Evolutionary conservation across 78 protist genomes (phyloP).

Genomic region (Dictyostelium intermedium): DNA sequence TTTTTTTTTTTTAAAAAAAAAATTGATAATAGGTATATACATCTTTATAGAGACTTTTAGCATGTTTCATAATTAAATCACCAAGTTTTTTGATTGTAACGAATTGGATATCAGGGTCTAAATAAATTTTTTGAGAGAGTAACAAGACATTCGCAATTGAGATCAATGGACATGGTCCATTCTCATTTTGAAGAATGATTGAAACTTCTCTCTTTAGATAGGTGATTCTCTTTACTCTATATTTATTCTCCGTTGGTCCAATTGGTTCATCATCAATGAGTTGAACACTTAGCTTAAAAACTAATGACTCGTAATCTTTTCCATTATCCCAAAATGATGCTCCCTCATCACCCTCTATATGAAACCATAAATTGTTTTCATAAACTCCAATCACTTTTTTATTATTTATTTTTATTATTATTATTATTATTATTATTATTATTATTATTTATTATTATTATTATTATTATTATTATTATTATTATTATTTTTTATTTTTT

Average conservation of each 20-base stretch:
- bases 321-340: constrained; percentile 80
- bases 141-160: constrained; percentile 70
- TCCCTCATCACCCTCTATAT: constrained; percentile 53
- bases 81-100: constrained; percentile 47
- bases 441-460: too few species aligned
- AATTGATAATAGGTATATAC: too few species aligned
- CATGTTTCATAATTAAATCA: constrained; percentile 64
- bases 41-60: constrained; percentile 32
- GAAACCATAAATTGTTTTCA: constrained; percentile 61
- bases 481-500: background rate
- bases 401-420: background rate
- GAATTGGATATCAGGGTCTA: background rate
- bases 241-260: constrained; percentile 4
- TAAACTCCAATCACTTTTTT: constrained; percentile 53
- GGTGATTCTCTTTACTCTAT: constrained; percentile 48
- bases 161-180: constrained; percentile 78
- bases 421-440: background rate
- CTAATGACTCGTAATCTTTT: constrained; percentile 53
- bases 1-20: background rate
- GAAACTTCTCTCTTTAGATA: constrained; percentile 18
- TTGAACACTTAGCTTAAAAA: constrained; percentile 12
- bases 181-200: constrained; percentile 67
- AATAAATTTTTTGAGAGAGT: constrained; percentile 24
- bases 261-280: constrained; percentile 13
- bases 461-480: too few species aligned